Base-by-base conservation (phyloP, 2,329 filamentous ascomycete species). In the Aspergillus spinulosporus region DNA sequence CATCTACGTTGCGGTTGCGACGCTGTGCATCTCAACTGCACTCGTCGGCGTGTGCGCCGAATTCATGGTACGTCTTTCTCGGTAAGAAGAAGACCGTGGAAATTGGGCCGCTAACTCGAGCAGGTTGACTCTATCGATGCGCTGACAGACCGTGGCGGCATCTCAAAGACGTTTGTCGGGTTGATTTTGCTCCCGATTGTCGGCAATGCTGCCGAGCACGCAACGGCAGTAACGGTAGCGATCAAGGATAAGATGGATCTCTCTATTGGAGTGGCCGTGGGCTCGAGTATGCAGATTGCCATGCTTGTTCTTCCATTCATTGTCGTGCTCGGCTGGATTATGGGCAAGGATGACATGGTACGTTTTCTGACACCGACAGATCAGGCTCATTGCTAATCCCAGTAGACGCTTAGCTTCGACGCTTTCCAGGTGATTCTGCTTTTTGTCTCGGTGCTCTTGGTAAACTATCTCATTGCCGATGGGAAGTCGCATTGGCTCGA, bases 31-130 rank as follows among this genome's bases (percentile, higher is more conserved):
- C n/a, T 86, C 88, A 0, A 96, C 90, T 3, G 88, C 87, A 42
- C 78, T 93, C 51, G 91, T 96, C 46, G 91, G 89, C 1, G 80
- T 94, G 42, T 94, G 90, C 64, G 85, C 84, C 8, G 84, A 87
- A 65, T 86, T 81, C 68, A 83, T 87, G 81, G 84, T 72, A 62
- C 26, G 11, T 14, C 31, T 21, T 4, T 14, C 42, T 34, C 28
- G 15, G 12, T 9, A 36, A 12, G 5, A 45, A 7, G n/a, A 34
- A 46, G 14, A 3, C 12, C 2, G 28, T 9, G 5, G 3, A 26
- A 40, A 29, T 8, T 49, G 34, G 26, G 21, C 21, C 21, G 21
- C 45, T 54, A 42, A 53, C 21, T 28, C 31, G 5, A 8, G 14
- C 46, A 72, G 70, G 70, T 86, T 49, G 76, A 78, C 59, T 81